These are phyloP conservation scores for Solanum sejunctum DNA, from an alignment of 257 asterid genomes.

Conservation along the genomic window DNA sequence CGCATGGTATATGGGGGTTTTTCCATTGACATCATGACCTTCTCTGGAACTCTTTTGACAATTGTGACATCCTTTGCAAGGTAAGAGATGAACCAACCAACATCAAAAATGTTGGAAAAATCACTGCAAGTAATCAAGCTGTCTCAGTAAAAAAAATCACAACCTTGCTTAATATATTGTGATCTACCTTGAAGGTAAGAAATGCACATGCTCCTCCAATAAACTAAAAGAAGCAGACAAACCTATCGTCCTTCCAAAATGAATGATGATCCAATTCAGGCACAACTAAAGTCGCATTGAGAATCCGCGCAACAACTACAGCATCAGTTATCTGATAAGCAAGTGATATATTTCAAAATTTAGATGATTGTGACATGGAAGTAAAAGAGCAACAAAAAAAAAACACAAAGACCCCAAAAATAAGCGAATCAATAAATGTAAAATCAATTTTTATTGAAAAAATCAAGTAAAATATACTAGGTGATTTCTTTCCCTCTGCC, in stretches of 20 bases:
- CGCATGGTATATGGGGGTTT: slow-evolving; percentile 99
- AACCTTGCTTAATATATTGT: not conserved
- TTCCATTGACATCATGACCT: slow-evolving; percentile 96
- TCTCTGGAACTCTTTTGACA: slow-evolving; percentile 88
- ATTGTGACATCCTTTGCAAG: slow-evolving; percentile 83
- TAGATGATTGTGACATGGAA: slow-evolving; percentile 5
- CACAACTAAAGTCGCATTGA: slow-evolving; percentile 89
- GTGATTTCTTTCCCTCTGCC: not conserved
- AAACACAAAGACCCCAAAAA: not conserved
- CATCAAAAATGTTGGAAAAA: slow-evolving; percentile 75
- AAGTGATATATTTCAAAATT: slow-evolving; percentile 7
- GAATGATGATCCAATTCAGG: slow-evolving; percentile 97
- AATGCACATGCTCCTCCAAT: not conserved
- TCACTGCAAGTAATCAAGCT: slow-evolving; percentile 53
- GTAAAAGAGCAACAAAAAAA: not conserved
- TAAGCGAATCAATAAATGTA: not conserved
- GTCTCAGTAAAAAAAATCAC: not conserved
- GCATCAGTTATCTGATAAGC: slow-evolving; percentile 88
- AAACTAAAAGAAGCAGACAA: slow-evolving; percentile 14
- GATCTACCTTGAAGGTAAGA: not conserved
- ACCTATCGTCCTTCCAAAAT: slow-evolving; percentile 97
- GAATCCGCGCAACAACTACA: slow-evolving; percentile 91
- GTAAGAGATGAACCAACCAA: slow-evolving; percentile 90
- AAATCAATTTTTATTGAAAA: not conserved
- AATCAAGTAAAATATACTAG: slow-evolving; percentile 17